phyloP scores from a whole-genome alignment of 2,329 filamentous ascomycete genomes.

The Penicillium paneum region DNA sequence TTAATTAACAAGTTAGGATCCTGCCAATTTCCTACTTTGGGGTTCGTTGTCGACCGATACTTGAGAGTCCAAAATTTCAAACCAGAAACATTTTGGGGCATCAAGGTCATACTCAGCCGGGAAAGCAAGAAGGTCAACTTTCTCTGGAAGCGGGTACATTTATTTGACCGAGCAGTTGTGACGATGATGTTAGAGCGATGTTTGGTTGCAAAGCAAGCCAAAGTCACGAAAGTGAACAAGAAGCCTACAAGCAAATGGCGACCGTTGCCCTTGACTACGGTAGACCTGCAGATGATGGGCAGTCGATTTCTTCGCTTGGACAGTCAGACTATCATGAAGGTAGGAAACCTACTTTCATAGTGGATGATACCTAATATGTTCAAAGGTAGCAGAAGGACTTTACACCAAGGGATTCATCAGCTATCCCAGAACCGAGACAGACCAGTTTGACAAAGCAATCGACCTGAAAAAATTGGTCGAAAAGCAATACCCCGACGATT shows the following conservation, averaged over 20 bases:
- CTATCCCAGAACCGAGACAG: conserved; percentile 95
- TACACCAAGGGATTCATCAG: conserved; percentile 97
- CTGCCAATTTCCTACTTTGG: conserved; percentile 94
- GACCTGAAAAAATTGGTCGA: conserved; percentile 74
- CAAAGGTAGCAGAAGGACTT: conserved; percentile 68
- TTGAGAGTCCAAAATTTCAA: conserved; percentile 92
- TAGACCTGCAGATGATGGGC: conserved; percentile 94
- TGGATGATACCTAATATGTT: background rate
- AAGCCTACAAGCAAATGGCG: conserved; percentile 94
- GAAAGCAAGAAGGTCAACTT: conserved; percentile 79
- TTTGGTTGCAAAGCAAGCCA: conserved; percentile 69
- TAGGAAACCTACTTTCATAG: conserved; percentile 28
- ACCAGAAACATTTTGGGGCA: conserved; percentile 87
- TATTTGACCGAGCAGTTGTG: conserved; percentile 84
- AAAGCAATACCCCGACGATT: conserved; percentile 73
- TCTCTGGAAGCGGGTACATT: conserved; percentile 72
- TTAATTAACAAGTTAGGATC: conserved; percentile 55
- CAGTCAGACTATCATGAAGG: conserved; percentile 83
- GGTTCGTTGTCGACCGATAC: conserved; percentile 95
- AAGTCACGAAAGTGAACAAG: conserved; percentile 79
- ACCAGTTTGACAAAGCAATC: conserved; percentile 89
- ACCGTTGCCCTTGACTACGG: conserved; percentile 87
- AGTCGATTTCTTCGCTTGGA: conserved; percentile 86
- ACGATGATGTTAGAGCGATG: conserved; percentile 83
- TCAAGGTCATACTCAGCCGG: conserved; percentile 76